Evolutionary conservation across 2,329 filamentous ascomycete genomes (phyloP), one percentile per base, ranked within the genome.

Genomic region (Didymella keratinophila): DNA sequence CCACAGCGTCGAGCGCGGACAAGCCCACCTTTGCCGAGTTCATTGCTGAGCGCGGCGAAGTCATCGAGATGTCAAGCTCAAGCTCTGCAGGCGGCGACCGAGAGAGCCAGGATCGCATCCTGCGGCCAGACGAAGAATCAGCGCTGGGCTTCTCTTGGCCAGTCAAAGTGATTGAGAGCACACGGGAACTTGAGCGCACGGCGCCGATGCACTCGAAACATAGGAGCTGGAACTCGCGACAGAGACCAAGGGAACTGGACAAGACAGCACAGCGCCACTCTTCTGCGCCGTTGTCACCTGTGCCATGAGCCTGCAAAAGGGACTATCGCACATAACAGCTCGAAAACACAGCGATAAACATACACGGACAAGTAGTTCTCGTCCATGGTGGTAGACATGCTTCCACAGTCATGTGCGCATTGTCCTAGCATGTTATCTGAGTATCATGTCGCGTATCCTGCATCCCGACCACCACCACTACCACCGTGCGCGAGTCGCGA

Each of bases 91-190:
- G 51, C 23, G 18, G 27, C 18, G 45, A 43, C 7, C 45, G 56
- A 30, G 56, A 54, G 39, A 59, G 56, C 16, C 56, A 59, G 7
- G 56, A 59, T 6, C 27, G 42, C 5, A 59, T 59, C 14, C 51
- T 59, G 4, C 44, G 45, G 3, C 30, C 49, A 36, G 8, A 53
- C 14, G 25, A 53, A 18, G 20, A 45, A 7, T 8, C 37, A 16
- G 27, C 23, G 4, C 7, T 46, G 2, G 39, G 50, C 3, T 49
- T 58, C 21, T 39, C 44, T 1, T 58, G 56, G 49, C 56, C 56
- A 7, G 49, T 27, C 18, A 58, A 45, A 20, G 45, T 58, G 6
- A 20, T 50, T 12, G 37, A 52, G 18, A 12, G 12, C 16, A 23
- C 12, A 2, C 28, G n/a, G 2, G 50, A 58, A 7, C 44, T 37